Evolutionary conservation across 108 stramenopile species (phyloP), one percentile per base, ranked within the genome.

Genomic region (Cyclostephanos tholiformis): DNA sequence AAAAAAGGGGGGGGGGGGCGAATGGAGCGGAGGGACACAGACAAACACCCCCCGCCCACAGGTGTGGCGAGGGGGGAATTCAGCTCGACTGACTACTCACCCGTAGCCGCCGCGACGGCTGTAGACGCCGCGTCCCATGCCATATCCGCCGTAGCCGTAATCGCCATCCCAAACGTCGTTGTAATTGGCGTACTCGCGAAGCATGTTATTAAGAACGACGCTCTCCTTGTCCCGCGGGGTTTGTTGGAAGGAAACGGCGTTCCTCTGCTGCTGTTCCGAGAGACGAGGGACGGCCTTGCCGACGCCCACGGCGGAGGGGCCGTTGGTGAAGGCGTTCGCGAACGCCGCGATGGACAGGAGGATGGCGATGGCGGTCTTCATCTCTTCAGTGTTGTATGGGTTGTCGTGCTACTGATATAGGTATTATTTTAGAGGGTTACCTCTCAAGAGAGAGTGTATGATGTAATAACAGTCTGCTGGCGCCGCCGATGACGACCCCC

Each of bases 161-260:
- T 77, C 68, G 41, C 76, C 76, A 65, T 77, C 76, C 76, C 76
- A 77, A 16, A 77, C 76, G 57, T 77, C 76, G 58, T 77, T 77
- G 69, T 69, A 77, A 56, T 77, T 77, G 69, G 76, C 76, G 44
- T 63, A 77, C 23, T 69, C 68, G 43, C 76, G 68, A 23, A 77
- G 50, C 32, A 63, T 63, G 59, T 77, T 77, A 51, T 70, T 63
- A 6, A 68, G 46, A 19, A 77, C 76, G 64, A 26, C 48, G 48
- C 22, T 16, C 10, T 48, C 26, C 44, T 20, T 20, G 62, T 63
- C 27, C 41, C 19, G 32, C 36, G 9, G 32, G 32, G 32, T 4
- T 4, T 2, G 26, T 0, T 38, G 57, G 27, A 53, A 7, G 57
- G 14, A 12, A 7, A 29, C 27, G 27, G 30, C 27, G 27, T 25